Evolutionary conservation across 176 grass and related monocot genomes (phyloP).

Genomic region (Rhynchospora pubera): DNA sequence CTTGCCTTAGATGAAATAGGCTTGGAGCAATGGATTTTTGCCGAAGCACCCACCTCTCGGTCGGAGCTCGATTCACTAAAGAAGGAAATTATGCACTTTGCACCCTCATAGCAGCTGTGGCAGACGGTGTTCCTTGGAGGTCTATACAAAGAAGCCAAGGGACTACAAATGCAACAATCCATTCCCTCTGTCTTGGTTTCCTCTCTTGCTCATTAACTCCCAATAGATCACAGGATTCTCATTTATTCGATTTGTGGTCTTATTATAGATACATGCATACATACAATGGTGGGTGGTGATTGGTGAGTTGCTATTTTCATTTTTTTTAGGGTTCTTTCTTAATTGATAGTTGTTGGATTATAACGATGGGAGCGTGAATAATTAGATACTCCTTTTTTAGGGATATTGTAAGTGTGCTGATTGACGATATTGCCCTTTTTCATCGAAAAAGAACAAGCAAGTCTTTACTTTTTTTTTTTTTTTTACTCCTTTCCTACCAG

Average conservation of each 20-base stretch:
- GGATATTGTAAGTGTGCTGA: slow-evolving; percentile 9
- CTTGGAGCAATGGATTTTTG: slow-evolving; percentile 15
- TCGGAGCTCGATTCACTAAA: slow-evolving; percentile 15
- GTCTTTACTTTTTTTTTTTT: no score
- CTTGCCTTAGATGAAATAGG: slow-evolving; percentile 35
- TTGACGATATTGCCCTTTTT: slow-evolving; percentile 28
- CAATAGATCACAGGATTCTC: slow-evolving; percentile 20
- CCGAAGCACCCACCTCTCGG: neutral
- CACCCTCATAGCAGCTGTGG: slow-evolving; percentile 57
- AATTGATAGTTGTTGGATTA: slow-evolving; percentile 34
- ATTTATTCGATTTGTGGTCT: slow-evolving; percentile 1
- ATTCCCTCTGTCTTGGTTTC: slow-evolving; percentile 29
- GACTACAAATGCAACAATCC: slow-evolving; percentile 96
- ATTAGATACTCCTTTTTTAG: neutral
- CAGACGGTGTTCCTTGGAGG: slow-evolving; percentile 76
- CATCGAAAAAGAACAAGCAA: neutral
- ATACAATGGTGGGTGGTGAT: slow-evolving; percentile 9
- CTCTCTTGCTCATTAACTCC: neutral
- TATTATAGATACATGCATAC: slow-evolving; percentile 1
- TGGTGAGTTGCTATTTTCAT: slow-evolving; percentile 30
- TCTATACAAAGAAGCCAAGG: slow-evolving; percentile 52
- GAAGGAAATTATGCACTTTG: slow-evolving; percentile 62
- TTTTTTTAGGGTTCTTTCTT: slow-evolving; percentile 25
- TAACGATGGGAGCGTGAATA: slow-evolving; percentile 27
- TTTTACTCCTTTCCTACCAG: no score